phyloP scores from a whole-genome alignment of 495 filamentous ascomycete genomes.

The Penicillium egyptiacum region DNA sequence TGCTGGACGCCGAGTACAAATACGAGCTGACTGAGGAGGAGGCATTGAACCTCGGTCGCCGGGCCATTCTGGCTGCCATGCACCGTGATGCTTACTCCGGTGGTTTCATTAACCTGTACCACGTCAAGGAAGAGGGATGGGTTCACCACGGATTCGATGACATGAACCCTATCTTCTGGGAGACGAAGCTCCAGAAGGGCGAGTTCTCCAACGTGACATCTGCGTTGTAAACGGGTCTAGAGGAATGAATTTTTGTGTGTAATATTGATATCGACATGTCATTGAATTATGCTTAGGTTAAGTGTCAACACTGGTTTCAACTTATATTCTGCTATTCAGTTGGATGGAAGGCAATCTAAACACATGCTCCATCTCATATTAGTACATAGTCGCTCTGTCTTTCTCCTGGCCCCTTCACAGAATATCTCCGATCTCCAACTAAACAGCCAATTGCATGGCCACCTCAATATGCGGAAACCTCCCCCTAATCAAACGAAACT shows the following conservation, averaged over 20 bases:
- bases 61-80: constrained; percentile 94
- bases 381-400: neutral
- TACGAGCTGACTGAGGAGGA: constrained; percentile 85
- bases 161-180: constrained; percentile 97
- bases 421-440: neutral
- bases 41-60: constrained; percentile 82
- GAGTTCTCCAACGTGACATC: constrained; percentile 97
- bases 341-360: neutral
- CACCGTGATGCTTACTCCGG: constrained; percentile 97
- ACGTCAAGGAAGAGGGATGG: constrained; percentile 98
- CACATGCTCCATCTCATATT: neutral
- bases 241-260: constrained; percentile 19
- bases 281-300: constrained; percentile 17
- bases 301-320: constrained; percentile 13
- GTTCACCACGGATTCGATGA: constrained; percentile 96
- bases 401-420: neutral
- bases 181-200: constrained; percentile 95
- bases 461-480: constrained; percentile 22
- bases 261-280: constrained; percentile 22
- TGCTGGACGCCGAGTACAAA: constrained; percentile 89
- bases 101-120: constrained; percentile 97
- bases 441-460: constrained; percentile 11
- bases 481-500: constrained; percentile 29
- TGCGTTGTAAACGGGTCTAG: constrained; percentile 50
- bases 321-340: neutral